Percentiles rank a stretch among this genome's conserved stretches.
Conservation (phyloP, 768 basidiomycete species). For the Amanita molliuscula region DNA sequence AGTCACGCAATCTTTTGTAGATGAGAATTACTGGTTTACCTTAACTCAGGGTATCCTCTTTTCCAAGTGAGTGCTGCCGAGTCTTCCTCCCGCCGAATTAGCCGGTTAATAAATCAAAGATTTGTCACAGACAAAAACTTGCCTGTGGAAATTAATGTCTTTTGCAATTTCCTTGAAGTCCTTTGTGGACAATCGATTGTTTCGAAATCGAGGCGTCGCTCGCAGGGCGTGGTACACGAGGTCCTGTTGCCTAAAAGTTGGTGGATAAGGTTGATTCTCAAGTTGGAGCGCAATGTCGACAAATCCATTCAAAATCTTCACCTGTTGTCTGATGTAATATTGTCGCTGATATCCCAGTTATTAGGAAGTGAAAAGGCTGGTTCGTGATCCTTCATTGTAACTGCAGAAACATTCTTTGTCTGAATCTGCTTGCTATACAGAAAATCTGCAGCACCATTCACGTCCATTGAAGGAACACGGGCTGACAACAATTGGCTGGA, state of each 20-base stretch:
- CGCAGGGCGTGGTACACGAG: conserved; percentile 24
- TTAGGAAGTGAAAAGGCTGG: neutral
- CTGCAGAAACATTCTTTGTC: neutral
- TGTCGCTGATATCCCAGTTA: conserved; percentile 15
- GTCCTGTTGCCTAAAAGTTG: conserved; percentile 46
- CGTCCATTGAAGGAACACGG: neutral
- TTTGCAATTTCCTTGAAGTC: conserved; percentile 43
- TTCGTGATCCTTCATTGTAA: neutral
- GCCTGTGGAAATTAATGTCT: conserved; percentile 31
- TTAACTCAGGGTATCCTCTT: conserved; percentile 27
- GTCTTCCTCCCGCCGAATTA: neutral
- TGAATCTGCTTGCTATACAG: neutral
- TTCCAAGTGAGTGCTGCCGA: conserved; percentile 23
- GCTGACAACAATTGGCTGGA: conserved; percentile 27
- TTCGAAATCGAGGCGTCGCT: conserved; percentile 14
- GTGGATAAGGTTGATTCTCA: conserved; percentile 21
- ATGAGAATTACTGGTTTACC: conserved; percentile 16
- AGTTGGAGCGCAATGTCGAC: conserved; percentile 7
- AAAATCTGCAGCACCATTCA: neutral
- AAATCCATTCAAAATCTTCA: conserved; percentile 7
- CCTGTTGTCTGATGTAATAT: conserved; percentile 13
- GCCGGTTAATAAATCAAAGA: conserved; percentile 17
- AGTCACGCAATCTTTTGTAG: conserved; percentile 13
- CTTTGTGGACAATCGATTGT: conserved; percentile 33
- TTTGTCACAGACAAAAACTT: conserved; percentile 29